These are phyloP conservation scores for Cladosporium velox DNA, from an alignment of 2,329 filamentous ascomycete species.

Conservation along the genomic window DNA sequence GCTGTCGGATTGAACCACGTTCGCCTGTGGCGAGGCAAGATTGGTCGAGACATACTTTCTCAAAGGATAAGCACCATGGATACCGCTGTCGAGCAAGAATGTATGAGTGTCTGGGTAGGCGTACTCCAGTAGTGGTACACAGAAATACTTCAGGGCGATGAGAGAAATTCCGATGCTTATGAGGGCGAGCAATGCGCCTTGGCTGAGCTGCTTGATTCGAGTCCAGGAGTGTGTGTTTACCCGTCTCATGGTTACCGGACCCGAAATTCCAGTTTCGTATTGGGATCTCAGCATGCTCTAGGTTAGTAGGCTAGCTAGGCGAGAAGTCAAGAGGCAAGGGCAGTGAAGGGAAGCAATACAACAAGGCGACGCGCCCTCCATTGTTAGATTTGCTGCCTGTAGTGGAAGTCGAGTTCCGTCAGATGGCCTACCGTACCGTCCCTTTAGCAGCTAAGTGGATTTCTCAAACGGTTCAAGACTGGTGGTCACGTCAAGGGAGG, in stretches of 20 bases:
- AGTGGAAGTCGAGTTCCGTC: background rate
- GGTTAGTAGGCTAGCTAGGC: background rate
- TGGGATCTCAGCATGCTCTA: background rate
- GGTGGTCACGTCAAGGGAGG: background rate
- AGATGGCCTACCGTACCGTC: background rate
- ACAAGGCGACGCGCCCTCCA: too few relatives aligned
- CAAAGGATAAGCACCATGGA: conserved; percentile 1
- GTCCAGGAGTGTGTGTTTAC: background rate
- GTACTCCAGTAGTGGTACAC: background rate
- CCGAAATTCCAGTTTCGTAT: background rate
- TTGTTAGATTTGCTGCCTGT: background rate
- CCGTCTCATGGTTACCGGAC: background rate
- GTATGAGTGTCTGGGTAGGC: background rate
- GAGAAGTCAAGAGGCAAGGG: background rate
- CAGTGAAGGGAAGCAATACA: background rate
- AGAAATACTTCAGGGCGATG: background rate
- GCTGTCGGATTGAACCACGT: background rate
- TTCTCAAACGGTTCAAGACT: background rate
- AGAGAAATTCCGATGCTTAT: background rate
- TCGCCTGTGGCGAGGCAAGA: conserved; percentile 3
- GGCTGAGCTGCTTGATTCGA: too few relatives aligned
- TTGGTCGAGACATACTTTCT: background rate
- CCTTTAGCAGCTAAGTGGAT: background rate
- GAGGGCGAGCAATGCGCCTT: background rate
- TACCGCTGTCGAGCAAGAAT: background rate